Evolutionary conservation across 495 filamentous ascomycete genomes (phyloP).

Genomic region (Talaromyces stipitatus): DNA sequence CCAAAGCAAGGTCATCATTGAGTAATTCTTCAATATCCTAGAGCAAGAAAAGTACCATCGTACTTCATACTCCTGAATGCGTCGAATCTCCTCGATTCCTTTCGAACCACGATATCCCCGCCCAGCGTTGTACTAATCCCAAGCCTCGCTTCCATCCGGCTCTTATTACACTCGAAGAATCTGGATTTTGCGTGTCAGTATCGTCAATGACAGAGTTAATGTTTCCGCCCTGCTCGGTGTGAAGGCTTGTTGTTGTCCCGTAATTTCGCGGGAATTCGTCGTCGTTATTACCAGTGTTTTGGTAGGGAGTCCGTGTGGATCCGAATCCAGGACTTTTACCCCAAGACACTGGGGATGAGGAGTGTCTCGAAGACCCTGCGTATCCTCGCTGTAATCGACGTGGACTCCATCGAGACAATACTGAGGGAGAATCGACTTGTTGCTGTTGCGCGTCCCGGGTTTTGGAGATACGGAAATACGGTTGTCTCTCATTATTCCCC

Average conservation of each 20-base stretch:
- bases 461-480: background rate
- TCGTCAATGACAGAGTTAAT: background rate
- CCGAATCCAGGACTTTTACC: background rate
- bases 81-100: background rate
- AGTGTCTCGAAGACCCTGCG: background rate
- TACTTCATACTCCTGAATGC: constrained; percentile 1
- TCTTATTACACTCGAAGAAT: background rate
- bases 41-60: background rate
- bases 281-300: background rate
- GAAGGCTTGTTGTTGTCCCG: background rate
- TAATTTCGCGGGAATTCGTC: background rate
- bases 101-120: background rate
- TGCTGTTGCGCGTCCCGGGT: background rate
- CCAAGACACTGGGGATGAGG: background rate
- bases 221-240: background rate
- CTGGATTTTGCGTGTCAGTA: background rate
- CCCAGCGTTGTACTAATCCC: constrained; percentile 1
- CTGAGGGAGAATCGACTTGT: background rate
- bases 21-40: background rate
- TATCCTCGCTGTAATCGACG: background rate
- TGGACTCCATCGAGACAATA: background rate
- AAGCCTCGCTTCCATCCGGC: background rate
- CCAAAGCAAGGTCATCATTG: no score
- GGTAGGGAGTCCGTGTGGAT: background rate
- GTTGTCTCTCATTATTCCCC: background rate